Evolutionary conservation across 805 yeast species (phyloP).

Genomic region (Hanseniaspora guilliermondii): DNA sequence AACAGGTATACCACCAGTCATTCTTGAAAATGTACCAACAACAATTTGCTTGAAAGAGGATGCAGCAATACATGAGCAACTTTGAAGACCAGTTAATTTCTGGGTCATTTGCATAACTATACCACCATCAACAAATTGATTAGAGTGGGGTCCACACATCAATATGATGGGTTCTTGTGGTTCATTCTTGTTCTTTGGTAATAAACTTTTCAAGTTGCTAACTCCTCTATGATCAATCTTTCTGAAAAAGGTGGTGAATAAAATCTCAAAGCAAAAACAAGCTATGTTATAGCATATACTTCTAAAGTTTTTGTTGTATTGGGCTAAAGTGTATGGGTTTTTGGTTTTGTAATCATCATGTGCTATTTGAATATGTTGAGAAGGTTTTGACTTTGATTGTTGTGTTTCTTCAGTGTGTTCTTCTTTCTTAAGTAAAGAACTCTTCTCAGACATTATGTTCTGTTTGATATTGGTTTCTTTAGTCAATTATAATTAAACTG

Average conservation of each 20-base stretch:
- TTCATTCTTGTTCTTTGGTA: conserved; percentile 32
- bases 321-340: conserved; percentile 2
- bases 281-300: conserved; percentile 22
- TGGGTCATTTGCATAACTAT: conserved; percentile 57
- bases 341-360: background rate
- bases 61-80: conserved; percentile 65
- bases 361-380: conserved; percentile 1
- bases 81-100: conserved; percentile 13
- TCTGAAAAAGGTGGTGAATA: conserved; percentile 44
- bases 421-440: background rate
- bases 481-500: too few species aligned
- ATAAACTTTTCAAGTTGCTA: conserved; percentile 30
- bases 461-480: background rate
- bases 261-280: conserved; percentile 22
- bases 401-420: background rate
- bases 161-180: conserved; percentile 73
- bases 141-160: conserved; percentile 97
- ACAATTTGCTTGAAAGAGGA: conserved; percentile 51
- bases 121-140: conserved; percentile 72
- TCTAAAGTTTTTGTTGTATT: conserved; percentile 5
- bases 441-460: conserved; percentile 8
- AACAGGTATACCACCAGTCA: conserved; percentile 80
- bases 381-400: background rate
- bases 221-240: conserved; percentile 66
- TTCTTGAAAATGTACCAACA: conserved; percentile 64